phyloP scores from a whole-genome alignment of 805 yeast species.

The Candida quercuum region DNA sequence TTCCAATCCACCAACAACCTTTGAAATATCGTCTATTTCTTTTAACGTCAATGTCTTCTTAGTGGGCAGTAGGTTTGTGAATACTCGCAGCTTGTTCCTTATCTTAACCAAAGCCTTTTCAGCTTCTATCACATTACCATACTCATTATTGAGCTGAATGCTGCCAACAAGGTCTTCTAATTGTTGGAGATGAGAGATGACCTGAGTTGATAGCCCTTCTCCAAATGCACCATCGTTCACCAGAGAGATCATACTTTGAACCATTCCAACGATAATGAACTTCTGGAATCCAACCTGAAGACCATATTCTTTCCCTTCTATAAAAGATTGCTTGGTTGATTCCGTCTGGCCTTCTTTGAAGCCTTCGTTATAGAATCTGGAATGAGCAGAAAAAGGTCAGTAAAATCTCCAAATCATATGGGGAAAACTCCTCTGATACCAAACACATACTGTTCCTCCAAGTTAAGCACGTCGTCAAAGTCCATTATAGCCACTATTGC shows the following conservation, averaged over 20 bases:
- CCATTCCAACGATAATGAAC: conserved; percentile 64
- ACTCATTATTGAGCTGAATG: conserved; percentile 42
- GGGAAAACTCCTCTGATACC: neutral
- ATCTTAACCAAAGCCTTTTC: conserved; percentile 50
- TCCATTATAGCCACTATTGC: too few relatives aligned
- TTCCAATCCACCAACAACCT: conserved; percentile 14
- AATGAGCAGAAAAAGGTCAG: too few relatives aligned
- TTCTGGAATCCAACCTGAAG: conserved; percentile 73
- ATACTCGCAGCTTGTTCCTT: conserved; percentile 54
- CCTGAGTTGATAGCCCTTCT: conserved; percentile 18
- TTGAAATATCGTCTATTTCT: conserved; percentile 10
- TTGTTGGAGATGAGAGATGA: conserved; percentile 20
- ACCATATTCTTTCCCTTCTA: conserved; percentile 85
- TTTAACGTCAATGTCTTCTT: conserved; percentile 12
- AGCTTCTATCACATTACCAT: conserved; percentile 47
- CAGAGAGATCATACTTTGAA: conserved; percentile 42
- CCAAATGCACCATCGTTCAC: conserved; percentile 27
- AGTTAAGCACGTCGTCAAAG: conserved; percentile 49
- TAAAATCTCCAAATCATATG: too few relatives aligned
- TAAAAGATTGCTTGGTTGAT: conserved; percentile 51
- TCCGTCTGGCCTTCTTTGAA: conserved; percentile 62
- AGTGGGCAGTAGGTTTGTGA: conserved; percentile 31
- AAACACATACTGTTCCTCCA: conserved; percentile 45
- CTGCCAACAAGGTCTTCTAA: conserved; percentile 24
- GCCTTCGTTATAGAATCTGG: conserved; percentile 58